Base-by-base conservation (phyloP, 176 grass and related monocot genomes). In the Tillandsia leiboldiana region DNA sequence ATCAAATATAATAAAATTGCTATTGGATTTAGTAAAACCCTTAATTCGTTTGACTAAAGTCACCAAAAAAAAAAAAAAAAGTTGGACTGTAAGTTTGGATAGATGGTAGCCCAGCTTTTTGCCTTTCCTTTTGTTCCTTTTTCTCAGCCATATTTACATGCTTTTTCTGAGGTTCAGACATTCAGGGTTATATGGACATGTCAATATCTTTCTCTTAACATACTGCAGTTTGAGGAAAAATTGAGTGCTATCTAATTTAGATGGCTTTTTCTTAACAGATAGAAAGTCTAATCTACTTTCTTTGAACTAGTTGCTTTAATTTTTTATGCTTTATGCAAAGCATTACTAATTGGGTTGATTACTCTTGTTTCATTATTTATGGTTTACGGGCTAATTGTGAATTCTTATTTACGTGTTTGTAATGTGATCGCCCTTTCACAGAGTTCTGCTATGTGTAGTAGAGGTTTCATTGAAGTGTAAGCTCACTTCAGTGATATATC, bases 171-270 rank as follows among this genome's bases (percentile, higher is more conserved):
- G 52, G 70, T 66, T 81, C 15, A 50, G 78, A 61, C 67, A 26
- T 66, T 5, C 61, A 26, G 53, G 24, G 56, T 26, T 53, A 72
- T 67, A 52, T 51, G 80, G 51, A 62, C 65, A 48, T 70, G 57
- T 83, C 10, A 69, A 65, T 81, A 80, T 65, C 77, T 78, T 61
- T 73, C 70, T 22, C 23, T 81, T 83, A 62, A 66, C 69, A 87
- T 77, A n/a, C 74, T 84, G 70, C 75, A 84, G 59, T n/a, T 51
- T 83, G 77, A 62, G 12, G 24, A 49, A 47, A 67, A 15, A 51
- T 28, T 42, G 33, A 72, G 77, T 48, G 70, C 14, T 77, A 27
- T 83, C 81, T 80, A 74, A 88, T 80, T 79, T 84, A 78, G 85
- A 67, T 80, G 66, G 73, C 61, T 77, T 76, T 63, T 8, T 68